Evolutionary conservation across 768 basidiomycete species (phyloP), one percentile per base, ranked within the genome.

Genomic region (Mycena rosella): DNA sequence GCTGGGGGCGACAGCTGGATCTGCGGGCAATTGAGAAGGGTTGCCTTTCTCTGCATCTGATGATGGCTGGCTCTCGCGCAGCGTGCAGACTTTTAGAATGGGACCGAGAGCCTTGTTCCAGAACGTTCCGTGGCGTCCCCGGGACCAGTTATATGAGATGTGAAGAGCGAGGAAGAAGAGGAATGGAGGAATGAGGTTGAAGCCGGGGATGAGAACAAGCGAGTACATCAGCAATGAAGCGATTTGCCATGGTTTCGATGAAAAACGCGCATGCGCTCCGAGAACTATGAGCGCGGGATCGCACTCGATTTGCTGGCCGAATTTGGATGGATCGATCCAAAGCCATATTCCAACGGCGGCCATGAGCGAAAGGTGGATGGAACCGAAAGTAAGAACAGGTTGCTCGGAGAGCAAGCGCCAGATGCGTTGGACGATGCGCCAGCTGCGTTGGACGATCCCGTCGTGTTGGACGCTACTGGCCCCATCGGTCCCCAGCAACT

Each of bases 101-200:
- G 13, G 32, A 13, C 32, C 32, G 32, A 34, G 32, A 34, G 32
- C 32, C 32, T 34, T 34, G 32, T 34, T n/a, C 54, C 22, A 42
- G 54, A 56, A 56, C 36, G 9, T 15, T 3, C 15, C 9, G 18
- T 54, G 52, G 13, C 30, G 30, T 17, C 15, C 14, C 48, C 54
- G 54, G 24, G 22, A 56, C 54, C 54, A 40, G 54, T 56, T 56
- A 29, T 56, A 56, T 27, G 36, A 40, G 22, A 56, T 27, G 17
- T 56, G 54, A 9, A 56, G 54, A 5, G 36, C 20, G 54, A 56
- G 54, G 36, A 56, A 56, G 54, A 56, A 56, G 54, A 42, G n/a
- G 54, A 56, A 56, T 10, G 54, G 54, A 42, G 54, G 54, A 42
- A 56, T 42, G 36, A 56, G 54, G 54, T 56, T 56, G 40, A 56